phyloP scores from a whole-genome alignment of 495 filamentous ascomycete species.

The Umbilicaria muhlenbergii region DNA sequence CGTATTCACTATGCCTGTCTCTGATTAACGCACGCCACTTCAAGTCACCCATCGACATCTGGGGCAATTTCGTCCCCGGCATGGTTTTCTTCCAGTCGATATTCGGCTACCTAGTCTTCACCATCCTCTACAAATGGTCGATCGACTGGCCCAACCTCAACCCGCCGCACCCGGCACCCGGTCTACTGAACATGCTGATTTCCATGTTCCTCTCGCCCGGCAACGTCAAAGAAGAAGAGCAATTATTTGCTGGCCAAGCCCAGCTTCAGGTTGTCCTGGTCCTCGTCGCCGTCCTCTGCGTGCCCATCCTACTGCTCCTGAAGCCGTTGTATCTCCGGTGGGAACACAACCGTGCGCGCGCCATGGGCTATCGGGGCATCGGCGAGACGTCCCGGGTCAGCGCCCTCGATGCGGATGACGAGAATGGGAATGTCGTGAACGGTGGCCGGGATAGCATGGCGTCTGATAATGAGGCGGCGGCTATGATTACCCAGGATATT shows the following conservation, averaged over 20 bases:
- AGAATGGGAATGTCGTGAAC: constrained; percentile 37
- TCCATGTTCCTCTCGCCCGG: constrained; percentile 96
- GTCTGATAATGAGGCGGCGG: constrained; percentile 73
- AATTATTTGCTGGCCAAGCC: constrained; percentile 63
- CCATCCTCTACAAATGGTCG: constrained; percentile 93
- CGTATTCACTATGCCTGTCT: constrained; percentile 85
- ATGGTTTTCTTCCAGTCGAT: constrained; percentile 99
- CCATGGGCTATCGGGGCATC: constrained; percentile 80
- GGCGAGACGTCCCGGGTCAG: constrained; percentile 76
- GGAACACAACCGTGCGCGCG: constrained; percentile 81
- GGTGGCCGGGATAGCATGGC: constrained; percentile 56
- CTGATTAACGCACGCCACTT: constrained; percentile 90
- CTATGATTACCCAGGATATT: constrained; percentile 76
- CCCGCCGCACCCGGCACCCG: constrained; percentile 45
- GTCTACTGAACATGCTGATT: constrained; percentile 95
- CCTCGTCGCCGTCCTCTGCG: constrained; percentile 70
- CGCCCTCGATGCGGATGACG: constrained; percentile 73
- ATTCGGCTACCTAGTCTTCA: constrained; percentile 89
- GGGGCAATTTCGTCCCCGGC: constrained; percentile 90
- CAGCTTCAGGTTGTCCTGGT: constrained; percentile 61
- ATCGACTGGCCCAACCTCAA: constrained; percentile 64
- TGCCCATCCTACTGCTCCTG: constrained; percentile 81
- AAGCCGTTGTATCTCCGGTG: constrained; percentile 89
- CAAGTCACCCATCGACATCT: constrained; percentile 84
- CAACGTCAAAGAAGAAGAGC: constrained; percentile 41